A percentile compares a stretch with the other conserved stretches of the same genome.
phyloP scores from a whole-genome alignment of 495 filamentous ascomycete genomes.

The Aspergillus indologenus region DNA sequence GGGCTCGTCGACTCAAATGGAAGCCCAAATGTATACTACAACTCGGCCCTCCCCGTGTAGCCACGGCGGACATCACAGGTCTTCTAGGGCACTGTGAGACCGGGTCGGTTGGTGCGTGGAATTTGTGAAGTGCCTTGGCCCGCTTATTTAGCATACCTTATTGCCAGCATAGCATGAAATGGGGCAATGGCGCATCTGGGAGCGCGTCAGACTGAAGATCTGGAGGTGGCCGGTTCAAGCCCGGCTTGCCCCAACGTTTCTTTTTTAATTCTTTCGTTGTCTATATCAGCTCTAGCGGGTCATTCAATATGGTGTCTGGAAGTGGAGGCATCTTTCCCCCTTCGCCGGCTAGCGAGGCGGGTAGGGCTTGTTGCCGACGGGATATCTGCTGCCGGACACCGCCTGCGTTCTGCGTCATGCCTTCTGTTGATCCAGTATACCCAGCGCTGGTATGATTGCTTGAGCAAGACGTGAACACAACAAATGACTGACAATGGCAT shows the following conservation, averaged over 20 bases:
- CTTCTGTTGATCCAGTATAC: background rate
- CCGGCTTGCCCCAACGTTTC: background rate
- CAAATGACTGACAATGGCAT: no score
- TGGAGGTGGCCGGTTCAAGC: background rate
- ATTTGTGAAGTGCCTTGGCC: no score
- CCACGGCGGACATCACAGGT: no score
- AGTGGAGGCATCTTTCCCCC: no score
- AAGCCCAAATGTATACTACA: no score
- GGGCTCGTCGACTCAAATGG: no score
- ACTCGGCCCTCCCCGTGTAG: no score
- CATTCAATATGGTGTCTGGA: background rate
- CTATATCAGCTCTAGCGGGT: background rate
- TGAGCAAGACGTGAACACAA: no score
- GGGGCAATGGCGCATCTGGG: conserved; percentile 9
- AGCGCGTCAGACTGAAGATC: conserved; percentile 8
- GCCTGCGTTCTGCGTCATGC: background rate
- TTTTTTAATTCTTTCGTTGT: background rate
- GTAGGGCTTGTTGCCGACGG: background rate
- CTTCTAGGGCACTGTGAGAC: no score
- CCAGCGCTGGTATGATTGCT: no score
- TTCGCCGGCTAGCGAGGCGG: background rate
- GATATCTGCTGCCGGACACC: background rate
- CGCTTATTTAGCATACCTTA: background rate
- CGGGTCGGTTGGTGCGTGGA: no score
- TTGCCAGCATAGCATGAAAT: background rate